Base-by-base conservation (phyloP, 129 eudicot species). In the Solidago caesia region DNA sequence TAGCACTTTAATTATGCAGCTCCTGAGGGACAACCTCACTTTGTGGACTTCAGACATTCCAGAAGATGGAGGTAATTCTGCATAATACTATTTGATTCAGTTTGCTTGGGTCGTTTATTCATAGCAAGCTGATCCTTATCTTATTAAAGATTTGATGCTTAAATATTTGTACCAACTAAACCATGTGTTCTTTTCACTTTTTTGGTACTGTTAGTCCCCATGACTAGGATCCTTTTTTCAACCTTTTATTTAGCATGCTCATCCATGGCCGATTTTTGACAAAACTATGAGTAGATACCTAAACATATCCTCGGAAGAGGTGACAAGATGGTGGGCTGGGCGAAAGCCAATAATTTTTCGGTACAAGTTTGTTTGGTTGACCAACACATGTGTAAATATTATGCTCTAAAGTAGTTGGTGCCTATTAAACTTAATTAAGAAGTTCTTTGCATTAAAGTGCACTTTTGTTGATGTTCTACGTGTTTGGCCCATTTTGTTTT, bases 1-100 rank as follows among this genome's bases (percentile, higher is more conserved):
- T 27, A 84, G 88, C 83, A 84, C 88, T 55, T 73, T 84, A 44
- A 84, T 84, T 48, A 84, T 84, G 85, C 88, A 84, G 79, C 82
- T 84, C 7, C 63, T 84, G 8, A 80, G 88, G 80, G 88, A 84
- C 77, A 84, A 84, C 61, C 83, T 84, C 70, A 84, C 88, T 68
- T 80, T 84, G 67, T 80, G 88, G 88, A 84, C 85, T 73, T 84
- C 88, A 1, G 88, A 84, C 67, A 84, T 84, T 60, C 85, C 88
- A 8, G 85, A 84, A 43, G 88, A 84, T 73, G 85, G 88, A 84
- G 88, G 88, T 77, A 80, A 21, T 42, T 49, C 47, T 60, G 8
- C 8, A 41, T 52, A 45, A 6, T 67, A 29, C 53, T 55, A 29
- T 62, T 57, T 80, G 27, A 27, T 41, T 5, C 21, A 25, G 52